Conservation (phyloP, 169 alveolate genomes). For the Toxoplasma gondii region DNA sequence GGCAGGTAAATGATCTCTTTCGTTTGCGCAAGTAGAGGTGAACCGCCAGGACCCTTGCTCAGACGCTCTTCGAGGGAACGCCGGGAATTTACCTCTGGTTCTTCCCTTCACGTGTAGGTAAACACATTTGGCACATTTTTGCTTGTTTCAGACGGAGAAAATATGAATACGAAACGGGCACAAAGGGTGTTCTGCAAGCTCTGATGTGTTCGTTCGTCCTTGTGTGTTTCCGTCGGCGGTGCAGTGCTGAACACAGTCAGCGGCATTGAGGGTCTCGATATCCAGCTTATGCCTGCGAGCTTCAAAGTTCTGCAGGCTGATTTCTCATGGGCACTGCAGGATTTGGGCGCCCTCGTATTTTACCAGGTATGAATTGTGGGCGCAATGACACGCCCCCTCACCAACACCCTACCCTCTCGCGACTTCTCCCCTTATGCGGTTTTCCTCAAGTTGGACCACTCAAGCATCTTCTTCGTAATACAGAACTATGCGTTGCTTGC, state of each 20-base stretch:
- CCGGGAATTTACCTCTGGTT: too few relatives aligned
- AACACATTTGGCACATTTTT: too few relatives aligned
- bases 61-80: too few relatives aligned
- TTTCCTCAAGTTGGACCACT: too few relatives aligned
- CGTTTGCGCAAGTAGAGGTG: not conserved
- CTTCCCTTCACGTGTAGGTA: too few relatives aligned
- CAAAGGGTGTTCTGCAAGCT: too few relatives aligned
- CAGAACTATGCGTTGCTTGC: too few relatives aligned
- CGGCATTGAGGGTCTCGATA: constrained; percentile 87
- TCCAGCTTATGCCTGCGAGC: constrained; percentile 87
- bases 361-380: constrained; percentile 50
- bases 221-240: not conserved
- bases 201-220: not conserved
- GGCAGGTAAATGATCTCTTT: not conserved
- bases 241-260: constrained; percentile 68
- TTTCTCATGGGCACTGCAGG: constrained; percentile 73
- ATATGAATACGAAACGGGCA: too few relatives aligned
- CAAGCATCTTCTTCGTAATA: too few relatives aligned
- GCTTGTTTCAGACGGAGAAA: too few relatives aligned
- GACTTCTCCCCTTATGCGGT: not conserved
- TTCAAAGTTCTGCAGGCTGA: constrained; percentile 89
- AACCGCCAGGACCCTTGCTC: too few relatives aligned
- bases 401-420: not conserved
- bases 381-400: not conserved
- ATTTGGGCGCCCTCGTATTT: constrained; percentile 61